Percentiles rank a stretch among this genome's conserved stretches.
Conservation (phyloP, 208 protist species). For the Acanthamoeba castellanii region DNA sequence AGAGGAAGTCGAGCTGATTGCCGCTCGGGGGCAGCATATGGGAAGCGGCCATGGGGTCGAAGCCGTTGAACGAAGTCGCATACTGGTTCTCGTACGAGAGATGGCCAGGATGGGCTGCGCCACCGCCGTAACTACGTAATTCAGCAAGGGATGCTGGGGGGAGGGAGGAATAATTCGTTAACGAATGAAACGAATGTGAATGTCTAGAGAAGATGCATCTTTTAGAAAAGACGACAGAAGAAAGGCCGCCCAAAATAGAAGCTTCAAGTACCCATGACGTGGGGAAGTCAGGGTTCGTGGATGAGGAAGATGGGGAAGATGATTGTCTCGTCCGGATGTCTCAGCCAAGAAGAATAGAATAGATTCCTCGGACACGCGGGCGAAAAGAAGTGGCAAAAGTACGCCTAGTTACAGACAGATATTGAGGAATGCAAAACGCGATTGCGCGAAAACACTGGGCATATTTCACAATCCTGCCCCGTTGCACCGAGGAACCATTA, state of each 20-base stretch:
- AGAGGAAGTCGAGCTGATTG: conserved; percentile 48
- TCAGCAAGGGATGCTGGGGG: not conserved
- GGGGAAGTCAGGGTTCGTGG: not conserved
- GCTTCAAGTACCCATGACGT: not conserved
- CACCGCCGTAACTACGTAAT: not conserved
- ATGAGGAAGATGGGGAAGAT: not conserved
- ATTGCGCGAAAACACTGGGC: too few species aligned
- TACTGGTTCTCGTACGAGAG: conserved; percentile 4
- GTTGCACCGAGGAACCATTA: too few species aligned
- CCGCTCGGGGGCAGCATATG: not conserved
- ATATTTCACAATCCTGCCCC: too few species aligned
- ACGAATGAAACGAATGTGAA: too few species aligned
- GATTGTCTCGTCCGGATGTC: not conserved
- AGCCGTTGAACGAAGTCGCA: not conserved
- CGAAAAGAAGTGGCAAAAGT: not conserved
- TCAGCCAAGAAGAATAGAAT: not conserved
- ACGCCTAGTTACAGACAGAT: too few species aligned
- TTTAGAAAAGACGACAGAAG: not conserved
- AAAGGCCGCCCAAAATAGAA: not conserved
- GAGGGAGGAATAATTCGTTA: not conserved
- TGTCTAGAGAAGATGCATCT: not conserved
- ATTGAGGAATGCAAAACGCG: not conserved
- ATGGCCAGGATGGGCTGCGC: not conserved
- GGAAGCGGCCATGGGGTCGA: not conserved
- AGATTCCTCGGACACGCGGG: not conserved